A percentile compares a stretch with the other conserved stretches of the same genome.
phyloP scores from a whole-genome alignment of 495 filamentous ascomycete species.

The Xylaria castorea region DNA sequence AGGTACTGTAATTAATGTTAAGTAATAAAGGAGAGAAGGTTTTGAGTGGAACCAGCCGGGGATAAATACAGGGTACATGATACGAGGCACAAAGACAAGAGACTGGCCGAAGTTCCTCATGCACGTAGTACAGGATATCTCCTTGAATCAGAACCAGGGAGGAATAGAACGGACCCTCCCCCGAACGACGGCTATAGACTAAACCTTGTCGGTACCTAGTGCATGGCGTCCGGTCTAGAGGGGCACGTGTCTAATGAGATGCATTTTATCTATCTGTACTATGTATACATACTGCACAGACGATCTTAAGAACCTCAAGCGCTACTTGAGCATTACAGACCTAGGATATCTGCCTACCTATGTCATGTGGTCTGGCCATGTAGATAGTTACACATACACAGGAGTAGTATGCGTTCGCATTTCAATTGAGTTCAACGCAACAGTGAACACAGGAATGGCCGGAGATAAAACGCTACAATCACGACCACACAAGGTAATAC shows the following conservation, averaged over 20 bases:
- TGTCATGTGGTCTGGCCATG: not conserved
- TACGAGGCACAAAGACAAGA: not conserved
- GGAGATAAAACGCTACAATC: not conserved
- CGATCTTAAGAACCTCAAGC: not conserved
- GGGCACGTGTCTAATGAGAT: no score
- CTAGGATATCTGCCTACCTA: not conserved
- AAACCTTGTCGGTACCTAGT: not conserved
- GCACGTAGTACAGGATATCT: not conserved
- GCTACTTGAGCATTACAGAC: not conserved
- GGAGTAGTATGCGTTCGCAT: not conserved
- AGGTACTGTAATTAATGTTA: not conserved
- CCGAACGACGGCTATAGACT: conserved; percentile 1
- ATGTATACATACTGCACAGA: not conserved
- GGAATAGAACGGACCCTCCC: not conserved
- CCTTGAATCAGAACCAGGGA: not conserved
- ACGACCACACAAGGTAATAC: not conserved
- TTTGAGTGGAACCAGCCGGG: not conserved
- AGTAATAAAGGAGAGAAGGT: not conserved
- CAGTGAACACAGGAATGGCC: not conserved
- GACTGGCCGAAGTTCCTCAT: not conserved
- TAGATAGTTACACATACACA: not conserved
- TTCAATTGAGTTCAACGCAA: not conserved
- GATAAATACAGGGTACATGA: not conserved
- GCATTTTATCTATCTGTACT: no score
- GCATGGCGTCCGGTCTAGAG: no score